These are phyloP conservation scores for Neonectria sp. DNA, from an alignment of 2,329 filamentous ascomycete species.

Conservation along the genomic window DNA sequence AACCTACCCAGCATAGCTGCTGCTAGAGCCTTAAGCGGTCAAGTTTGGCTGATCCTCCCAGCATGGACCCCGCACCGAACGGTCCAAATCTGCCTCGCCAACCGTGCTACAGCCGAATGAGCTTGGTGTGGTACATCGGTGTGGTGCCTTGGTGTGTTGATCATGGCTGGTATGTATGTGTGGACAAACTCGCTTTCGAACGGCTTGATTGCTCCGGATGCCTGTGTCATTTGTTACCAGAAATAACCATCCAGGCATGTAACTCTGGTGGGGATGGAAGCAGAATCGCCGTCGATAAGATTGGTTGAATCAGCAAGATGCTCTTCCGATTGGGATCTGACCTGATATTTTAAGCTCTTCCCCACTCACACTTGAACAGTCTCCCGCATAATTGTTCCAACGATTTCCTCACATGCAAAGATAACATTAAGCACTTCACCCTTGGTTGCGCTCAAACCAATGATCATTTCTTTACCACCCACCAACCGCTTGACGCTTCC, in stretches of 20 bases:
- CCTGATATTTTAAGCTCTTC: conserved; percentile 5
- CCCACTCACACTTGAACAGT: conserved; percentile 36
- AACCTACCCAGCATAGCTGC: not conserved
- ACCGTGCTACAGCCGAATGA: not conserved
- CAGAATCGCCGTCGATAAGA: not conserved
- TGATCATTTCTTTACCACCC: conserved; percentile 71
- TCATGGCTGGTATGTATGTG: not conserved
- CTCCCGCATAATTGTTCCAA: conserved; percentile 66
- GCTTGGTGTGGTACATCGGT: not conserved
- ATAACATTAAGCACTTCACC: conserved; percentile 74
- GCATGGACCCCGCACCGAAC: not conserved
- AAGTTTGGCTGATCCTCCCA: not conserved
- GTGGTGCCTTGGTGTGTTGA: conserved; percentile 3
- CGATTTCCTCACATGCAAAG: conserved; percentile 90
- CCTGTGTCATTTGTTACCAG: not conserved
- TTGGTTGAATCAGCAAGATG: not conserved
- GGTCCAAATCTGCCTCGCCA: conserved; percentile 28
- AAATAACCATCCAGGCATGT: not conserved
- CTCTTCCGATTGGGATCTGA: conserved; percentile 12
- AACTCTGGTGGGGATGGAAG: not conserved
- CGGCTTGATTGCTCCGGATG: not conserved
- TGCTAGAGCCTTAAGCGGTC: not conserved
- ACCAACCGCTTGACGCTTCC: conserved; percentile 76
- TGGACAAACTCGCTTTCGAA: not conserved
- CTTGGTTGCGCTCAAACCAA: conserved; percentile 66